phyloP scores from a whole-genome alignment of 768 basidiomycete species.

The Coprinopsis marcescibilis region DNA sequence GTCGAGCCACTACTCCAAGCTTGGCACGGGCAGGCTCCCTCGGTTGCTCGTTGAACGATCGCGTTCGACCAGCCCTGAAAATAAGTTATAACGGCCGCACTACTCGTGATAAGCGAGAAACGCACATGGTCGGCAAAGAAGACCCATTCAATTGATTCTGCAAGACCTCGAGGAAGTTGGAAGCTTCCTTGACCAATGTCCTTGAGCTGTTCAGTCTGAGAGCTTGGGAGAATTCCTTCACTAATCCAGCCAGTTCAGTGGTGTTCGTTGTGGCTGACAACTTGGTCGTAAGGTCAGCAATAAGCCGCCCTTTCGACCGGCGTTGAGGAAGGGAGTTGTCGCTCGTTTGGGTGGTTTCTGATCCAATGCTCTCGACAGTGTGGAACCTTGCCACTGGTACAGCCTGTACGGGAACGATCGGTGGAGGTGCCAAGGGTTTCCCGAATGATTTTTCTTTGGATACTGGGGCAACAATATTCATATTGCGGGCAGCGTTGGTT shows the following conservation, averaged over 20 bases:
- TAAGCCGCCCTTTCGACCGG: constrained; percentile 47
- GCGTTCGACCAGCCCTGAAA: constrained; percentile 30
- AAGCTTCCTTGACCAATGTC: constrained; percentile 65
- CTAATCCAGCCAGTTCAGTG: constrained; percentile 41
- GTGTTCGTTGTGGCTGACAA: constrained; percentile 49
- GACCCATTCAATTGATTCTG: constrained; percentile 69
- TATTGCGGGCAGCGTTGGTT: constrained; percentile 28
- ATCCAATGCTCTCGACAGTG: background rate
- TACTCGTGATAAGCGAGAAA: constrained; percentile 11
- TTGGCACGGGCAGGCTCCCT: constrained; percentile 49
- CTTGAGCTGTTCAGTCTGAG: constrained; percentile 62
- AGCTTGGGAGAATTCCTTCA: constrained; percentile 56
- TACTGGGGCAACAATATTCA: background rate
- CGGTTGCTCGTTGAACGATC: constrained; percentile 34
- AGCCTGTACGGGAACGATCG: too few relatives aligned
- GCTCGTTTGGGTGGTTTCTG: too few relatives aligned
- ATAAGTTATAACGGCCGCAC: background rate
- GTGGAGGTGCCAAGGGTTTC: too few relatives aligned
- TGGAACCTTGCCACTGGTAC: too few relatives aligned
- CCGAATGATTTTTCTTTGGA: background rate
- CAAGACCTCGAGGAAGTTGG: constrained; percentile 62
- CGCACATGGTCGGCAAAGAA: constrained; percentile 52
- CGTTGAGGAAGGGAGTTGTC: constrained; percentile 12
- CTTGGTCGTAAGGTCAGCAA: constrained; percentile 41
- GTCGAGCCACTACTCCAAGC: constrained; percentile 50